Percentiles rank a stretch among this genome's conserved stretches.
phyloP scores from a whole-genome alignment of 1,139 yeast genomes.

The Nakaseomyces sp. region DNA sequence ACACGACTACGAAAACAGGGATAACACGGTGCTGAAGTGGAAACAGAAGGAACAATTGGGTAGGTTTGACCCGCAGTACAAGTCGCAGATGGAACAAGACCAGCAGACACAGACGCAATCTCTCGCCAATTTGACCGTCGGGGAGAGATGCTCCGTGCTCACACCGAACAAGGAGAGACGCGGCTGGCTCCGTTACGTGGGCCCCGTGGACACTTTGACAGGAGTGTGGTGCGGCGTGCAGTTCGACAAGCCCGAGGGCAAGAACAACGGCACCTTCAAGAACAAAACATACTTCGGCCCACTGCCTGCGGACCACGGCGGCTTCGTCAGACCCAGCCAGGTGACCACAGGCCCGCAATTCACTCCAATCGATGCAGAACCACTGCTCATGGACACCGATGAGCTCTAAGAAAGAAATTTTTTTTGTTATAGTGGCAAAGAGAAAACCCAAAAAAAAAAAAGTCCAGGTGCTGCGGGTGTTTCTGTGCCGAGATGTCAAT shows the following conservation, averaged over 20 bases:
- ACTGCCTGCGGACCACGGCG: constrained; percentile 49
- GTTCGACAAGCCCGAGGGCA: constrained; percentile 62
- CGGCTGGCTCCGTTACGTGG: constrained; percentile 62
- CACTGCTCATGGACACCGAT: not conserved
- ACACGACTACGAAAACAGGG: constrained; percentile 51
- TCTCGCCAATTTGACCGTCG: not conserved
- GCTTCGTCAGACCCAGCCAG: constrained; percentile 43
- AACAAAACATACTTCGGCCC: constrained; percentile 56
- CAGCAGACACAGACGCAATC: constrained; percentile 1
- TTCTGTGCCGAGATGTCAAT: too few species aligned
- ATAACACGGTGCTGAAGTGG: constrained; percentile 63
- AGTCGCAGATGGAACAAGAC: constrained; percentile 21
- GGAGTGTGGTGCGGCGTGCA: constrained; percentile 74
- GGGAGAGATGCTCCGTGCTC: not conserved
- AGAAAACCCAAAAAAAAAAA: not conserved
- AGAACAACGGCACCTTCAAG: constrained; percentile 69
- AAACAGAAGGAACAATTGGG: constrained; percentile 59
- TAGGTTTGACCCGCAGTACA: constrained; percentile 50
- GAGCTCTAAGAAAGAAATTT: not conserved
- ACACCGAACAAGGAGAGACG: constrained; percentile 37
- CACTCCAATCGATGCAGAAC: constrained; percentile 11
- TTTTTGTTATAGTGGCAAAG: not conserved
- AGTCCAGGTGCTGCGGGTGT: too few species aligned
- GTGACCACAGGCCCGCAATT: constrained; percentile 24
- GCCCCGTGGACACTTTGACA: constrained; percentile 48